Conservation (phyloP, 2,329 filamentous ascomycete genomes). For the Fonsecaea multimorphosa region DNA sequence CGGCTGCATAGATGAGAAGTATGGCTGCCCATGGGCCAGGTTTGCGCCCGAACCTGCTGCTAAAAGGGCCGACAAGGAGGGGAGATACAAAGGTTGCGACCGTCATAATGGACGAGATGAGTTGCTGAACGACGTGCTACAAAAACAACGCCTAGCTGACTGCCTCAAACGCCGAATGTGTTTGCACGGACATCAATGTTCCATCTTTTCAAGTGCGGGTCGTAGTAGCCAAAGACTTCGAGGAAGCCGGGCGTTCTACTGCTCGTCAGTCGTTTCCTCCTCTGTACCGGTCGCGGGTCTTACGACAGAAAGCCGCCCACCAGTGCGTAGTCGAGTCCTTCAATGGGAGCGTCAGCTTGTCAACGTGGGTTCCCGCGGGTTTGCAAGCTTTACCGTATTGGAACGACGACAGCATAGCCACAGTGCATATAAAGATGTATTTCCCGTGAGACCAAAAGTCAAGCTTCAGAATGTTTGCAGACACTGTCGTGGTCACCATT, state of each 20-base stretch:
- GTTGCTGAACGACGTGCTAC: conserved; percentile 52
- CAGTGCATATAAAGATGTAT: background rate
- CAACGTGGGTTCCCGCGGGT: background rate
- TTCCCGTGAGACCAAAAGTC: background rate
- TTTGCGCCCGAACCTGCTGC: conserved; percentile 55
- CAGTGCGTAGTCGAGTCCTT: conserved; percentile 53
- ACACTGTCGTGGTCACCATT: conserved; percentile 31
- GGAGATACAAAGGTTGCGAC: conserved; percentile 59
- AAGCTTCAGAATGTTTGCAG: background rate
- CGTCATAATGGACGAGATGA: conserved; percentile 59
- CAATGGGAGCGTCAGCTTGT: background rate
- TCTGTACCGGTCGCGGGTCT: background rate
- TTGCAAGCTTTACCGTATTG: background rate
- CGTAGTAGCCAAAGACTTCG: conserved; percentile 57
- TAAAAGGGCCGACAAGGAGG: conserved; percentile 56
- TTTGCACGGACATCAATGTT: conserved; percentile 22
- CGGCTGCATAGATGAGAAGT: conserved; percentile 52
- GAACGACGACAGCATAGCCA: background rate
- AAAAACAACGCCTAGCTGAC: too few relatives aligned
- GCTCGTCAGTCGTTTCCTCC: too few relatives aligned
- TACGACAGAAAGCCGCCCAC: conserved; percentile 54
- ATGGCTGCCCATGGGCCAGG: conserved; percentile 57
- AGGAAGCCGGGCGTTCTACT: conserved; percentile 57
- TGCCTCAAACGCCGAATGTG: too few relatives aligned
- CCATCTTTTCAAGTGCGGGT: conserved; percentile 41